These are phyloP conservation scores for Tricholoma hemisulphureum DNA, from an alignment of 768 basidiomycete genomes.

Conservation along the genomic window DNA sequence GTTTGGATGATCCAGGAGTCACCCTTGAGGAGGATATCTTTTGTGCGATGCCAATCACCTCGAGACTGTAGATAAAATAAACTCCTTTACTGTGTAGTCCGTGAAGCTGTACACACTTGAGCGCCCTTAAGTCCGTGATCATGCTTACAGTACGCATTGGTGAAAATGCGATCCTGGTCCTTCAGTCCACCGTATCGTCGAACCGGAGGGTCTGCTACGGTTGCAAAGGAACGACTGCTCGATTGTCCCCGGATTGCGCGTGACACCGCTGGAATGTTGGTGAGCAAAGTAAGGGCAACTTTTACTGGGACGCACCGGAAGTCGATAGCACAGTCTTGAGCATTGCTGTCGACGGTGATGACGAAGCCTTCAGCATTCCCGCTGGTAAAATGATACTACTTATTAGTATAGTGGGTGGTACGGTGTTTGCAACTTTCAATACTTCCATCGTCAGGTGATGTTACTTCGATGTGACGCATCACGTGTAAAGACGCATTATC, in stretches of 20 bases:
- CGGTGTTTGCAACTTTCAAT: no score
- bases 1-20: slow-evolving; percentile 97
- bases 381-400: no score
- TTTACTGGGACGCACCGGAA: slow-evolving; percentile 26
- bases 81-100: neutral
- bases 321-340: slow-evolving; percentile 28
- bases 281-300: neutral
- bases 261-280: slow-evolving; percentile 20
- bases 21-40: slow-evolving; percentile 92
- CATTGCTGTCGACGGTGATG: slow-evolving; percentile 37
- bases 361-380: slow-evolving; percentile 35
- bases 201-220: slow-evolving; percentile 81
- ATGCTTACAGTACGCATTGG: slow-evolving; percentile 83
- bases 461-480: no score
- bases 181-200: slow-evolving; percentile 90
- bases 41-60: slow-evolving; percentile 98
- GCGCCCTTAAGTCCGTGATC: slow-evolving; percentile 95
- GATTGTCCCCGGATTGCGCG: slow-evolving; percentile 36
- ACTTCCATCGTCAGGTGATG: no score
- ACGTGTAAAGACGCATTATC: no score
- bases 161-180: slow-evolving; percentile 94
- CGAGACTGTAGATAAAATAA: slow-evolving; percentile 55
- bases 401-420: no score
- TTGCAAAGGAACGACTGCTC: slow-evolving; percentile 56
- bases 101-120: slow-evolving; percentile 47